Percentiles rank a stretch among this genome's conserved stretches.
Conservation (phyloP, 495 filamentous ascomycete genomes). For the Aspergillus leporis region DNA sequence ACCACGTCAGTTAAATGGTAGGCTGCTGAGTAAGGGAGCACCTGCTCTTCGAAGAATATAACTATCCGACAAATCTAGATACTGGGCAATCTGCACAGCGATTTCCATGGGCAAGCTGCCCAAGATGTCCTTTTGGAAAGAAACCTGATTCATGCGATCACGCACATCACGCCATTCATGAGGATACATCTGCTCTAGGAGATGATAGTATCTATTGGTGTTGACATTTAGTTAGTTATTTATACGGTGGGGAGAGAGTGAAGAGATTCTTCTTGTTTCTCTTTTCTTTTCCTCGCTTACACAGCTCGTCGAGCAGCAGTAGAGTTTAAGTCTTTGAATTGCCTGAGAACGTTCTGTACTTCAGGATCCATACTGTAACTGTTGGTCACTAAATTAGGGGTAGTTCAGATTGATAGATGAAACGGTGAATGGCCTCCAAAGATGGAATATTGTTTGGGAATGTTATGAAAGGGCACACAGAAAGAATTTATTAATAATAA, state of each 20-base stretch:
- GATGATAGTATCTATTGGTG: constrained; percentile 25
- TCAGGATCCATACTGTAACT: constrained; percentile 13
- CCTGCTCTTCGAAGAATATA: constrained; percentile 29
- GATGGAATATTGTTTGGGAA: neutral
- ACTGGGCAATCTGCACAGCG: constrained; percentile 22
- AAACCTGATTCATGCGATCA: constrained; percentile 15
- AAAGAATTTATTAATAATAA: neutral
- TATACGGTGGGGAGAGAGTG: neutral
- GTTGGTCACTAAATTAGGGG: neutral
- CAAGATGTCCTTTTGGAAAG: constrained; percentile 37
- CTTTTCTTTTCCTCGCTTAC: constrained; percentile 6
- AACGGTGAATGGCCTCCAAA: neutral
- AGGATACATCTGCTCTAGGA: constrained; percentile 30
- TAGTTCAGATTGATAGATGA: neutral
- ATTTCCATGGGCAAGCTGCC: constrained; percentile 36
- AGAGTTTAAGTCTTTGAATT: constrained; percentile 13
- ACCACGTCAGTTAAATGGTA: neutral
- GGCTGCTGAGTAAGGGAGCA: neutral
- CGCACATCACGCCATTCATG: constrained; percentile 38
- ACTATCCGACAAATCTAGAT: constrained; percentile 28
- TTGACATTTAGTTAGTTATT: neutral
- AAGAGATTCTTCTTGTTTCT: neutral
- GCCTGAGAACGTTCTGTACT: constrained; percentile 14
- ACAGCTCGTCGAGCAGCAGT: constrained; percentile 12
- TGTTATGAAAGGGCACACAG: neutral